Conservation (phyloP, 148 eudicot species). For the Chenopodium formosanum region DNA sequence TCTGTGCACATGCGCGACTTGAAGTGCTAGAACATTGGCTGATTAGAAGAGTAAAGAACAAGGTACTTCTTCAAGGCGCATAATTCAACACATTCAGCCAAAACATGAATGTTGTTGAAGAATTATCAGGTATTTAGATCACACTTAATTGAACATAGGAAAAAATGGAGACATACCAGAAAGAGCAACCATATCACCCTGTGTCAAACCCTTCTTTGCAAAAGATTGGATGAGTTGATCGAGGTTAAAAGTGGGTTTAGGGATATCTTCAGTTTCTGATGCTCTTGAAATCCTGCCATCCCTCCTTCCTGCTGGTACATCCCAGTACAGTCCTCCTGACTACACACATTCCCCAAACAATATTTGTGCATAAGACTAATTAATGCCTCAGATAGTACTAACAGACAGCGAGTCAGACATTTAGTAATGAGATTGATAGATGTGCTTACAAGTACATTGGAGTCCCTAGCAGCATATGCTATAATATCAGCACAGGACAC, state of each 20-base stretch:
- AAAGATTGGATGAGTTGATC: slow-evolving; percentile 26
- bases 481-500: slow-evolving; percentile 92
- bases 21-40: background rate
- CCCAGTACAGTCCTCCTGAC: slow-evolving; percentile 29
- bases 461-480: slow-evolving; percentile 83
- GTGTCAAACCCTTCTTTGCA: slow-evolving; percentile 37
- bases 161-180: slow-evolving; percentile 16
- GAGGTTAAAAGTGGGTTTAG: slow-evolving; percentile 29
- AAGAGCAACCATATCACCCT: slow-evolving; percentile 39
- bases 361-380: background rate
- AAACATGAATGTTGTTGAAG: too few relatives aligned
- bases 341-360: slow-evolving; percentile 9
- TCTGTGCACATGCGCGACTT: background rate
- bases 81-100: too few relatives aligned
- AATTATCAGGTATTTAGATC: background rate
- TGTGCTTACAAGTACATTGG: slow-evolving; percentile 49
- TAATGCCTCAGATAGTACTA: background rate
- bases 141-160: background rate
- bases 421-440: background rate
- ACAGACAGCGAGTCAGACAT: background rate
- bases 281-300: slow-evolving; percentile 45
- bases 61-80: background rate
- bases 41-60: background rate
- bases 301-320: slow-evolving; percentile 43
- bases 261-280: slow-evolving; percentile 39